Base-by-base conservation (phyloP, 805 yeast species). In the Kregervanrija pseudodelftensis region DNA sequence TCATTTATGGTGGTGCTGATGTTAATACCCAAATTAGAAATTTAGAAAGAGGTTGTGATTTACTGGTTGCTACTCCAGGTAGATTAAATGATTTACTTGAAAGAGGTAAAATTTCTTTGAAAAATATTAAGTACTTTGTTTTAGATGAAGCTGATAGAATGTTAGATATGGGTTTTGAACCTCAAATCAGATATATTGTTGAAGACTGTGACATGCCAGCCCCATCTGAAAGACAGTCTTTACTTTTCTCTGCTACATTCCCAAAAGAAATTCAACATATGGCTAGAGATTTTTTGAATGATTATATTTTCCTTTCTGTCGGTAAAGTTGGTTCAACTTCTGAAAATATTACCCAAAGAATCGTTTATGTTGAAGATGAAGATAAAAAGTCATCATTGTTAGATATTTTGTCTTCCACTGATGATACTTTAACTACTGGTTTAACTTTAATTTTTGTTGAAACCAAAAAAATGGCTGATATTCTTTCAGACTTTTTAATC, bases 131-230 rank as follows among this genome's bases (percentile, higher is more conserved):
- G 68, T 93, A 87, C 70, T 79, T 93, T 66, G 97, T 93, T 43
- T 77, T 93, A 56, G 99, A 91, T 71, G 99, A 91, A 77, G 99
- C 99, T 63, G 99, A 93, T 73, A 87, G 99, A 76, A 93, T 93
- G 99, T 82, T 93, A 73, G 99, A 93, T 80, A 93, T 93, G 98
- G 99, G 99, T 79, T 93, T 93, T 74, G 99, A 93, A 76, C 97
- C 97, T 54, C 99, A 93, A 77, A 93, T 93, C 65, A 87, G 99
- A 79, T 85, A 89, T 67, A 91, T 93, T 63, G 99, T 93, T 51
- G 95, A 91, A 70, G 95, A 85, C 55, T 90, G 95, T 75, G 98
- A 89, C 67, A 93, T 93, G 99, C 97, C 99, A 51, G 81, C 74
- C 53, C 95, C 86, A 46, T 73, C 77, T 49, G 77, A 84, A 59